These are phyloP conservation scores for Auriculariales sp. DNA, from an alignment of 768 basidiomycete species.

Conservation along the genomic window DNA sequence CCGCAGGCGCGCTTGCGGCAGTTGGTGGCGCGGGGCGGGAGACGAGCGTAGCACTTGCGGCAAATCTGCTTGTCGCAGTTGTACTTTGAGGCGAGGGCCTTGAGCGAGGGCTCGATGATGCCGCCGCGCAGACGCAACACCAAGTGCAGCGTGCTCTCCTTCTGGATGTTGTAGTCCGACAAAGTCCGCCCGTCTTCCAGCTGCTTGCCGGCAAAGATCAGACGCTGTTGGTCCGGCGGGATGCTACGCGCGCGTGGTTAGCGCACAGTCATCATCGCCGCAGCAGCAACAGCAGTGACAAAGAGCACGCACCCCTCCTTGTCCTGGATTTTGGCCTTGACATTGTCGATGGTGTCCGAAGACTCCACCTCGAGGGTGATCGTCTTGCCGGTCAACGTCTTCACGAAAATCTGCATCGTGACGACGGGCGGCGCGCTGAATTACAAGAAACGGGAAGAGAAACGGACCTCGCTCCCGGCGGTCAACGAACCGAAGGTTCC, in stretches of 20 bases:
- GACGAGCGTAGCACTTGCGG: constrained; percentile 99
- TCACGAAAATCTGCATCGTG: constrained; percentile 62
- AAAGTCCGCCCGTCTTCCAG: constrained; percentile 95
- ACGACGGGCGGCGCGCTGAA: neutral
- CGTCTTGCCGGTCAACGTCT: constrained; percentile 90
- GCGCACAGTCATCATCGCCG: neutral
- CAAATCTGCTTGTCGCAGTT: constrained; percentile 99
- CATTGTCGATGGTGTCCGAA: constrained; percentile 92
- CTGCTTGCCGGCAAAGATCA: constrained; percentile 97
- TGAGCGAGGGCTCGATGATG: constrained; percentile 97
- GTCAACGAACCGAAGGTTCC: too few relatives aligned
- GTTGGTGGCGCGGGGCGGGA: constrained; percentile 98
- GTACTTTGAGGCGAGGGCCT: constrained; percentile 93
- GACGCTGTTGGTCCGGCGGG: constrained; percentile 86
- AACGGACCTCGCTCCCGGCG: too few relatives aligned
- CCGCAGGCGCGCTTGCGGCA: constrained; percentile 93
- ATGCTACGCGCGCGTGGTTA: constrained; percentile 32
- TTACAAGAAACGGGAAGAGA: neutral
- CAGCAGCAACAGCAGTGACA: neutral
- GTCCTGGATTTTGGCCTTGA: constrained; percentile 73
- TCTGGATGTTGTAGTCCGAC: constrained; percentile 96
- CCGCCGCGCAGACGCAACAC: constrained; percentile 96
- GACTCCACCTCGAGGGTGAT: constrained; percentile 99
- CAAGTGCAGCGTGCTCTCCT: constrained; percentile 94
- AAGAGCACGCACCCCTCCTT: constrained; percentile 49